Evolutionary conservation across 2,329 filamentous ascomycete species (phyloP).

Genomic region (Helicocarpus griseus): DNA sequence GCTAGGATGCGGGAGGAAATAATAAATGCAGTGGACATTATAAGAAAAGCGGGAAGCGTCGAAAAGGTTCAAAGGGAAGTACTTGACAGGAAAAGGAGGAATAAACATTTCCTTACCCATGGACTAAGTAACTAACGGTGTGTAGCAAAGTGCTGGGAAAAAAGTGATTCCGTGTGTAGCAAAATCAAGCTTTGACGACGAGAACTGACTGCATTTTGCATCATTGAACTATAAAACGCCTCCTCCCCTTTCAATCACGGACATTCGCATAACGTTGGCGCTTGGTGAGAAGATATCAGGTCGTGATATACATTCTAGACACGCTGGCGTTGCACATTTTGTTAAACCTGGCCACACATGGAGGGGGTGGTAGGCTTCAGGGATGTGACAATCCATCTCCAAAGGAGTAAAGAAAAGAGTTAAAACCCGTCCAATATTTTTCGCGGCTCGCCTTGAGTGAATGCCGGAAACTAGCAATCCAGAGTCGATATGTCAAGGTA

Average conservation of each 20-base stretch:
- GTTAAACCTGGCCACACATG: constrained; percentile 4
- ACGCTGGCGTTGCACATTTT: constrained; percentile 10
- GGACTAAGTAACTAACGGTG: neutral
- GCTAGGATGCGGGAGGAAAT: neutral
- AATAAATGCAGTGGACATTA: neutral
- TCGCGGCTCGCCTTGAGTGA: neutral
- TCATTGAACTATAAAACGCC: neutral
- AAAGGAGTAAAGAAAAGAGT: neutral
- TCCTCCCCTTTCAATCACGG: constrained; percentile 7
- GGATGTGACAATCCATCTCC: constrained; percentile 13
- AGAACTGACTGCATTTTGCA: neutral
- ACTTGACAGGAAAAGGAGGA: neutral
- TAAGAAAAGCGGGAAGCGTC: neutral
- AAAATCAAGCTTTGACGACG: neutral
- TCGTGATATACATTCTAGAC: constrained; percentile 8
- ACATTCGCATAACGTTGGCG: constrained; percentile 6
- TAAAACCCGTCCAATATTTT: neutral
- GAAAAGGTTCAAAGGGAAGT: neutral
- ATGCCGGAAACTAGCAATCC: neutral
- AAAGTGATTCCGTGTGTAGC: neutral
- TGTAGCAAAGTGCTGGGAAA: neutral
- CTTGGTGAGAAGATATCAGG: constrained; percentile 6
- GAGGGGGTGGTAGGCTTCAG: neutral
- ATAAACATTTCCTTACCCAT: neutral
- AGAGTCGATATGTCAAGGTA: neutral